Evolutionary conservation across 495 filamentous ascomycete species (phyloP).

Genomic region (Letharia lupina): DNA sequence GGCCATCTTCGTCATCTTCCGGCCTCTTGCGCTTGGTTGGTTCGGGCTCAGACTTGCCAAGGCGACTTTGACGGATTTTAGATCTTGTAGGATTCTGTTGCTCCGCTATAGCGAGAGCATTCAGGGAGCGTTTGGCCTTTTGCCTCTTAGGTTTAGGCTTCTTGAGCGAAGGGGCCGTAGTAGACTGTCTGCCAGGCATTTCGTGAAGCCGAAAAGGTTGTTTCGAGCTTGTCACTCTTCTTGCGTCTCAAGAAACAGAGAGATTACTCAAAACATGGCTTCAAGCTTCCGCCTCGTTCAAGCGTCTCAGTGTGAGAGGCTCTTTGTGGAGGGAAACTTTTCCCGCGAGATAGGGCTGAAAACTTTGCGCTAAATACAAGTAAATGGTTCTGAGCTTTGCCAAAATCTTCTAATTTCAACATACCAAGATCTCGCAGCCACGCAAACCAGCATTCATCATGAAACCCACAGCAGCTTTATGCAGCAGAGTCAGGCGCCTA

Average conservation of each 20-base stretch:
- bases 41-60: constrained; percentile 49
- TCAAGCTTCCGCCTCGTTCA: not conserved
- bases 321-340: constrained; percentile 8
- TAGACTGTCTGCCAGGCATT: constrained; percentile 67
- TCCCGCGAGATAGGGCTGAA: constrained; percentile 19
- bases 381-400: not conserved
- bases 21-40: constrained; percentile 39
- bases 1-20: constrained; percentile 40
- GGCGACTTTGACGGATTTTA: constrained; percentile 47
- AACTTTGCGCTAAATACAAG: constrained; percentile 2
- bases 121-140: constrained; percentile 53
- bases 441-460: constrained; percentile 5
- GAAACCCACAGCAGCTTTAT: constrained; percentile 62
- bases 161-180: constrained; percentile 38
- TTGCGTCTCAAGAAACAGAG: not conserved
- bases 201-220: constrained; percentile 17
- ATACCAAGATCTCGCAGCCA: not conserved
- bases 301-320: not conserved
- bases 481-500: constrained; percentile 56
- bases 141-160: constrained; percentile 37
- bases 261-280: not conserved
- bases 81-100: constrained; percentile 44
- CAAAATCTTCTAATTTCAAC: not conserved
- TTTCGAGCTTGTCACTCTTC: not conserved
- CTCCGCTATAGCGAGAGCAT: constrained; percentile 80